A percentile compares a stretch with the other conserved stretches of the same genome.
phyloP scores from a whole-genome alignment of 768 basidiomycete genomes.

The Tylopilus sp. region DNA sequence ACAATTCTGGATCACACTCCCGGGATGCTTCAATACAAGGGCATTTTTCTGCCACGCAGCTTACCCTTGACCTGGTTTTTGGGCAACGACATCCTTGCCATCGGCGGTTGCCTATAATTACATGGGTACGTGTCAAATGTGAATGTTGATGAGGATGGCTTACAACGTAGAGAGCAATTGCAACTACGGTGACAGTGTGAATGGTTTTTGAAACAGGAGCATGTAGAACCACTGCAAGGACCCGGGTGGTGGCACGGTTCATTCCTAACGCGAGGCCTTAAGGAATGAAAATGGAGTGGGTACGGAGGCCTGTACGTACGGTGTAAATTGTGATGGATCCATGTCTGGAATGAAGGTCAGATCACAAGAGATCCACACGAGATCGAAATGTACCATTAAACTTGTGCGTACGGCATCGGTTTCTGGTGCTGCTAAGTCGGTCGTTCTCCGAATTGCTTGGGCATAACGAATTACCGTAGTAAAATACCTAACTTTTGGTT shows the following conservation, averaged over 20 bases:
- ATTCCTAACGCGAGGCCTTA: slow-evolving; percentile 31
- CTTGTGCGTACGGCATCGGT: slow-evolving; percentile 3
- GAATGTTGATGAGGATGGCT: slow-evolving; percentile 14
- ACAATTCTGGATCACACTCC: slow-evolving; percentile 72
- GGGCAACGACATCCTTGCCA: slow-evolving; percentile 58
- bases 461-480: slow-evolving; percentile 18
- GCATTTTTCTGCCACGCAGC: slow-evolving; percentile 44
- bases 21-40: slow-evolving; percentile 46
- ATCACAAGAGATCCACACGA: neutral
- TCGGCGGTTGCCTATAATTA: slow-evolving; percentile 46
- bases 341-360: slow-evolving; percentile 19
- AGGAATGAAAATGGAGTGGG: neutral
- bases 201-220: slow-evolving; percentile 48
- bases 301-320: slow-evolving; percentile 22
- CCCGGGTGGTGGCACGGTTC: slow-evolving; percentile 56
- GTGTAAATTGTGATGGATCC: slow-evolving; percentile 16
- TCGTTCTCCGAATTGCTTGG: neutral
- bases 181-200: slow-evolving; percentile 57
- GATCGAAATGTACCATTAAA: slow-evolving; percentile 21
- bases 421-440: slow-evolving; percentile 2
- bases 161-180: slow-evolving; percentile 50
- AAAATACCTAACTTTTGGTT: slow-evolving; percentile 20
- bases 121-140: neutral
- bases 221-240: slow-evolving; percentile 45
- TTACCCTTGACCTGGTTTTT: slow-evolving; percentile 17